These are phyloP conservation scores for Hygrocybe punicea DNA, from an alignment of 768 basidiomycete genomes.

Conservation along the genomic window DNA sequence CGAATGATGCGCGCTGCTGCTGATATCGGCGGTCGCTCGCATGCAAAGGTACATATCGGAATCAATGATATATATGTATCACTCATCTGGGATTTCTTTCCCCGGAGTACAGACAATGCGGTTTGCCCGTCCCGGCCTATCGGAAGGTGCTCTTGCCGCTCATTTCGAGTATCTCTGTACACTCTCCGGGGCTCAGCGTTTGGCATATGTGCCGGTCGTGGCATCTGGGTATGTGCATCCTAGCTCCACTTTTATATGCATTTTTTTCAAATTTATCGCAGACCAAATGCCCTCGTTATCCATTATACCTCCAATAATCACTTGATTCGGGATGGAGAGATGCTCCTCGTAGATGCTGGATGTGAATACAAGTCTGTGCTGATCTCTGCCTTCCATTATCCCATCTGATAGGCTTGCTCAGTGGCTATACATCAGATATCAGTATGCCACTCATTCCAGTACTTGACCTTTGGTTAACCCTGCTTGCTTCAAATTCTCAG, in stretches of 20 bases:
- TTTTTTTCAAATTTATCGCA: conserved; percentile 25
- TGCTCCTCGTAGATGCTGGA: conserved; percentile 86
- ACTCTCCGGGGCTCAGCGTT: conserved; percentile 73
- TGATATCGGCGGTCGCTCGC: conserved; percentile 80
- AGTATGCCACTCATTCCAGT: conserved; percentile 46
- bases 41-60: conserved; percentile 62
- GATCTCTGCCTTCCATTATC: neutral
- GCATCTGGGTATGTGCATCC: conserved; percentile 74
- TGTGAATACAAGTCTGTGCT: conserved; percentile 79
- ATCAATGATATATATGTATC: neutral
- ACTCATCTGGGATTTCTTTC: neutral
- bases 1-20: conserved; percentile 79
- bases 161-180: conserved; percentile 90
- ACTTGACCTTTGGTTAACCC: neutral
- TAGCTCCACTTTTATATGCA: neutral
- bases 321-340: conserved; percentile 62
- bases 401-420: conserved; percentile 24
- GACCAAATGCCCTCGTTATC: conserved; percentile 84
- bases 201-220: conserved; percentile 97
- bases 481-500: conserved; percentile 34
- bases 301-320: conserved; percentile 95
- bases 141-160: conserved; percentile 51
- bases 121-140: conserved; percentile 48
- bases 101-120: conserved; percentile 68
- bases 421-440: conserved; percentile 93